phyloP scores from a whole-genome alignment of 768 basidiomycete genomes.

The Cystobasidium onofrii region DNA sequence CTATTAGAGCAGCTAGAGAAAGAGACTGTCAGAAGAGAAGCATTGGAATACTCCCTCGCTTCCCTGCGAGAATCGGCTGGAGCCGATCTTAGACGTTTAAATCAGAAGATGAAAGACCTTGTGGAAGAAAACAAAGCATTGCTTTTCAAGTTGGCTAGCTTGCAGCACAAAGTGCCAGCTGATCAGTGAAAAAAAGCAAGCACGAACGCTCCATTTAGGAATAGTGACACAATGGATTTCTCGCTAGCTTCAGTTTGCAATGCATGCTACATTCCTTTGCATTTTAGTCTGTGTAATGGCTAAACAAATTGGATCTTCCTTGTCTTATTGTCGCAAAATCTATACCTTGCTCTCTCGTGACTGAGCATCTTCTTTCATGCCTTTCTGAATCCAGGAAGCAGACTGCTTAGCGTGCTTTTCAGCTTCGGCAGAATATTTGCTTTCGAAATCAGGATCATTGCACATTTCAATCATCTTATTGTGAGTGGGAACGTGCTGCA shows the following conservation, averaged over 20 bases:
- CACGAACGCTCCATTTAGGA: too few relatives aligned
- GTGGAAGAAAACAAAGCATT: conserved; percentile 6
- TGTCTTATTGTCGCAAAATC: too few relatives aligned
- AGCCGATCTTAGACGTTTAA: background rate
- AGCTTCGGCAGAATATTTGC: conserved; percentile 6
- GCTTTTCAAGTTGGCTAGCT: background rate
- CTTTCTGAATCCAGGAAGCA: conserved; percentile 22
- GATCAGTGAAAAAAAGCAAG: too few relatives aligned
- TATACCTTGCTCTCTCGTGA: background rate
- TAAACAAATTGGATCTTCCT: background rate
- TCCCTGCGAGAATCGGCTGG: background rate
- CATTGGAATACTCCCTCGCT: background rate
- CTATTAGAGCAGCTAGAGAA: background rate
- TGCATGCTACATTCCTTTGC: background rate
- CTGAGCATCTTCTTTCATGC: conserved; percentile 14
- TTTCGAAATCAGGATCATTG: conserved; percentile 21
- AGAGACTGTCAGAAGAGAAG: background rate
- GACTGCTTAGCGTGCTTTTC: conserved; percentile 12
- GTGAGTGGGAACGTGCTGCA: conserved; percentile 19
- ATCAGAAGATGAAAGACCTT: background rate
- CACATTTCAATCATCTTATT: conserved; percentile 18
- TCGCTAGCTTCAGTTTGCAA: too few relatives aligned
- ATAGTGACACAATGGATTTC: too few relatives aligned
- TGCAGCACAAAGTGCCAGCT: too few relatives aligned
- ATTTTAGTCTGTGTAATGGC: background rate